phyloP scores from a whole-genome alignment of 768 basidiomycete genomes.

The Leccinum broughii region DNA sequence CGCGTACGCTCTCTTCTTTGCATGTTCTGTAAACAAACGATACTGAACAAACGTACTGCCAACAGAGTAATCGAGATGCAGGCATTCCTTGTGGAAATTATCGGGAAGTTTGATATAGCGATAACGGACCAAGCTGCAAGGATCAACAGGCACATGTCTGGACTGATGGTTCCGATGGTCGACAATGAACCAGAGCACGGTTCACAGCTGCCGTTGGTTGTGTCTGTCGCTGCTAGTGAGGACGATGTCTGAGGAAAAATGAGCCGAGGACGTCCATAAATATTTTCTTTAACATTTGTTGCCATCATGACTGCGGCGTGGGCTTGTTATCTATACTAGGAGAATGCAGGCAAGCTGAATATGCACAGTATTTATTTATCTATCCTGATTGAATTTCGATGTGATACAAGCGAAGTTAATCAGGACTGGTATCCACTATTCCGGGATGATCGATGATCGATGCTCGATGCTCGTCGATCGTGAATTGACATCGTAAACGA shows the following conservation, averaged over 20 bases:
- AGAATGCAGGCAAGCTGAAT: background rate
- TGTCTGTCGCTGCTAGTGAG: background rate
- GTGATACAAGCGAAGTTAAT: background rate
- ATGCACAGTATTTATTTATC: background rate
- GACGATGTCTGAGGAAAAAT: background rate
- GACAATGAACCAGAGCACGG: constrained; percentile 31
- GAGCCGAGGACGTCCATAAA: background rate
- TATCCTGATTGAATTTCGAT: background rate
- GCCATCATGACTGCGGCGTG: background rate
- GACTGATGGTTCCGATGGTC: constrained; percentile 34
- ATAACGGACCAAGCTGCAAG: constrained; percentile 14
- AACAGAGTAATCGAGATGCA: background rate
- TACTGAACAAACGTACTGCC: background rate
- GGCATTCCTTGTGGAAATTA: constrained; percentile 41
- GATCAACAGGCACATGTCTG: constrained; percentile 25
- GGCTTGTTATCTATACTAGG: background rate
- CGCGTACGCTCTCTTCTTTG: background rate
- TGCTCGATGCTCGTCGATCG: no score
- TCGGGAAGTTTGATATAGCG: constrained; percentile 53
- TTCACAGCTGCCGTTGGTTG: constrained; percentile 27
- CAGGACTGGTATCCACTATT: background rate
- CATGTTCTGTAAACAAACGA: background rate
- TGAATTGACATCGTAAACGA: no score
- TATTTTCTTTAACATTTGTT: background rate
- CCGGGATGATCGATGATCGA: no score